Conservation (phyloP, 345 rosid species). For the Bruguiera parviflora region DNA sequence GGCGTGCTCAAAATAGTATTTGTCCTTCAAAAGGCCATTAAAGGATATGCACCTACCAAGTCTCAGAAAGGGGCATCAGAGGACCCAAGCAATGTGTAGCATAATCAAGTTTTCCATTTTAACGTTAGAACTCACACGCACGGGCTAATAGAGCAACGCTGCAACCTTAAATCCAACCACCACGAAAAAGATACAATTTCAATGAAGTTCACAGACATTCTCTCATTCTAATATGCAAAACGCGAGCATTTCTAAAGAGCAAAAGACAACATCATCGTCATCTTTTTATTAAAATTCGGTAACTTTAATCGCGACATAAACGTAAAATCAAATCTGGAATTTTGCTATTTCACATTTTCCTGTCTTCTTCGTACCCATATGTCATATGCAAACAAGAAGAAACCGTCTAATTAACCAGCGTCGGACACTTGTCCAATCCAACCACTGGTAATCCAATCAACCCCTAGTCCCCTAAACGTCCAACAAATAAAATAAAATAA, state of each 20-base stretch:
- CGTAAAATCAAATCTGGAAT: background rate
- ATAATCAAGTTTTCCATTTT: too few species aligned
- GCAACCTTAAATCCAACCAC: background rate
- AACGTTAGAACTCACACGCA: background rate
- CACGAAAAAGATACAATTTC: background rate
- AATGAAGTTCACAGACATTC: background rate
- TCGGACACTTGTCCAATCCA: background rate
- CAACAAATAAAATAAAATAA: slow-evolving; percentile 6
- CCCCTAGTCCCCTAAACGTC: background rate
- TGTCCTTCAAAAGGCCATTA: background rate
- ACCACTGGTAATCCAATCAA: slow-evolving; percentile 5
- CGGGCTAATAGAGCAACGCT: background rate
- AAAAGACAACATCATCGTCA: background rate
- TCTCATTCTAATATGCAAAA: background rate
- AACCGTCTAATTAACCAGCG: slow-evolving; percentile 15
- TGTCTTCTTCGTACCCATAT: slow-evolving; percentile 6
- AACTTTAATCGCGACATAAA: background rate
- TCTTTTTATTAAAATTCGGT: slow-evolving; percentile 3
- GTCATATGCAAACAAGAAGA: slow-evolving; percentile 9
- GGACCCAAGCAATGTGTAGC: too few species aligned
- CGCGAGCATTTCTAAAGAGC: background rate
- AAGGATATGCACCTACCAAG: background rate
- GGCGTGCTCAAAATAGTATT: background rate
- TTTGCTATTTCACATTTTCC: slow-evolving; percentile 9
- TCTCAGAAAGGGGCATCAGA: background rate